Base-by-base conservation (phyloP, 73 alveolate species). In the Paramecium sexaurelia region DNA sequence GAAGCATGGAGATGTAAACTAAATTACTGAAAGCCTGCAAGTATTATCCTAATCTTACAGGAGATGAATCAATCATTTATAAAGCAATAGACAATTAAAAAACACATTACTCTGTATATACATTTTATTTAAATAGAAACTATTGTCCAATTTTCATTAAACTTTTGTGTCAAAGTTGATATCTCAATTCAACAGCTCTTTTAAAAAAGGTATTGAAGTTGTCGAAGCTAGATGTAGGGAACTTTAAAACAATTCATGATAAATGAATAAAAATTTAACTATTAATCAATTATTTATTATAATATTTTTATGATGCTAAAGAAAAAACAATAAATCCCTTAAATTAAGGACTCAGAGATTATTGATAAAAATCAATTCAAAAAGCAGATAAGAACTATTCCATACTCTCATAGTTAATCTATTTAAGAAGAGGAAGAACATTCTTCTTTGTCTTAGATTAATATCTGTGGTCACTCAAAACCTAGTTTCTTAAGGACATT, bases 191-290 rank as follows among this genome's bases (percentile, higher is more conserved):
- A 78, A 39, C 41, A 45, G 90, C 24, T 78, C 90, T 6, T 78
- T 78, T 40, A 32, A 41, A 24, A 78, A 78, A 43, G 90, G 90
- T 8, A n/a, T 78, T 37, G 73, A 78, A 7, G 73, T 78, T 13
- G 90, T 78, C 8, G 90, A 78, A 78, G 90, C 68, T 24, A 37
- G 73, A 78, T 78, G 90, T 43, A 78, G 68, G 24, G 90, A 78
- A 11, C 83, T 61, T 61, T 61, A 61, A 61, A 61, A 11, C 43
- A 61, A 61, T 29, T 61, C 9, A 61, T 61, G 83, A 61, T 45
- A 24, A 7, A 61, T 61, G 11, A 61, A 51, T 51, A 51, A 51
- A 51, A 17, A 17, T 51, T 51, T 51, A 51, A 51, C 67, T 51
- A 51, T 51, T 51, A 51, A 51, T 51, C 67, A 51, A 51, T 51